phyloP scores from a whole-genome alignment of 129 eudicot genomes.

The Saposhnikovia divaricata region DNA sequence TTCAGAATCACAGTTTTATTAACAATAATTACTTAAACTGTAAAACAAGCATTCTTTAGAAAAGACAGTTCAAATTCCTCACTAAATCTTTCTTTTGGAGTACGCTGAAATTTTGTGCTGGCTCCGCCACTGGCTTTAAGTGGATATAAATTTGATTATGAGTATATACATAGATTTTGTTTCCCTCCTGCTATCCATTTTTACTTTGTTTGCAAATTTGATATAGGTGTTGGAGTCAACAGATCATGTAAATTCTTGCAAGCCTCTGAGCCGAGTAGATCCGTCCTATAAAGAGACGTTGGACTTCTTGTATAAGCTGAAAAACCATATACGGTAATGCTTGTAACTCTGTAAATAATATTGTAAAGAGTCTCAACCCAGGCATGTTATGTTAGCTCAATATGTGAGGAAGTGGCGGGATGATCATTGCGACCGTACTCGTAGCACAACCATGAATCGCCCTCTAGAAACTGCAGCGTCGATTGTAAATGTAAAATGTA shows the following conservation, averaged over 20 bases:
- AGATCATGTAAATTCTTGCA: slow-evolving; percentile 94
- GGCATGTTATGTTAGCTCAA: background rate
- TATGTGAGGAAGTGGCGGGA: slow-evolving; percentile 4
- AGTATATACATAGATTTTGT: background rate
- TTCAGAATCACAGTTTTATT: no score
- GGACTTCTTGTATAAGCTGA: slow-evolving; percentile 62
- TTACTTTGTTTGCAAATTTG: slow-evolving; percentile 1
- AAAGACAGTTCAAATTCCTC: no score
- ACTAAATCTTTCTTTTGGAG: no score
- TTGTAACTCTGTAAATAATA: slow-evolving; percentile 18
- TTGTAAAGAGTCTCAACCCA: slow-evolving; percentile 11
- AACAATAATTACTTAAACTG: no score
- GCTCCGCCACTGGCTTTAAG: background rate
- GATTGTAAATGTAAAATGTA: background rate
- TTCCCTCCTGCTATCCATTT: background rate
- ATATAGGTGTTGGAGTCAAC: slow-evolving; percentile 87
- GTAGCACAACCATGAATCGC: background rate
- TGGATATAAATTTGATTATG: background rate
- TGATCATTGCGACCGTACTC: background rate
- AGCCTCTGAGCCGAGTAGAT: slow-evolving; percentile 66
- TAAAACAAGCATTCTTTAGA: no score
- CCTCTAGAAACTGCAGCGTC: background rate
- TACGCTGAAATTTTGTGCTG: no score
- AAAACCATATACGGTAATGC: slow-evolving; percentile 27
- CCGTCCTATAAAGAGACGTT: slow-evolving; percentile 88